Evolutionary conservation across 2,329 filamentous ascomycete genomes (phyloP).

Genomic region (Trichoderma koningiopsis): DNA sequence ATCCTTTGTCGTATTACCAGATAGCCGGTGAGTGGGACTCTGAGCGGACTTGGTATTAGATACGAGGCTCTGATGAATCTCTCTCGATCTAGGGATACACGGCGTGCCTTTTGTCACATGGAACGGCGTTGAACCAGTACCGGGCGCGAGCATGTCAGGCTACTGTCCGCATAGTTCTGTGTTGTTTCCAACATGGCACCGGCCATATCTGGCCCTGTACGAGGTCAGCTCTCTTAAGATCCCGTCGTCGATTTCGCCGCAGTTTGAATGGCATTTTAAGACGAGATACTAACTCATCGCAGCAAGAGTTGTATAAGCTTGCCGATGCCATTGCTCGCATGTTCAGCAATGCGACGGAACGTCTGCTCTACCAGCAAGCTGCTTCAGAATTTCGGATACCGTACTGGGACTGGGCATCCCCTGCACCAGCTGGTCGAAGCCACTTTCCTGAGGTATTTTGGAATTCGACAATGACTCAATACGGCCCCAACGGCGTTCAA

Average conservation of each 20-base stretch:
- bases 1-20: conserved; percentile 73
- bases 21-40: conserved; percentile 63
- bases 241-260: too few relatives aligned
- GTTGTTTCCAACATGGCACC: conserved; percentile 81
- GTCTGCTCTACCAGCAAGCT: conserved; percentile 53
- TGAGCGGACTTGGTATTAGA: not conserved
- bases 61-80: not conserved
- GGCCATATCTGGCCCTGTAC: conserved; percentile 70
- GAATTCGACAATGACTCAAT: conserved; percentile 53
- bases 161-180: conserved; percentile 78
- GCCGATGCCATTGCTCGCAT: conserved; percentile 49
- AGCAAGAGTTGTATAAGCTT: conserved; percentile 44
- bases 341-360: conserved; percentile 50
- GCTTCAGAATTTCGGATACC: conserved; percentile 57
- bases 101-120: conserved; percentile 67
- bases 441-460: conserved; percentile 50
- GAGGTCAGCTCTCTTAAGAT: conserved; percentile 45
- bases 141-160: conserved; percentile 60
- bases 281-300: conserved; percentile 24
- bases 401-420: conserved; percentile 61
- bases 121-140: conserved; percentile 52
- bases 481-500: conserved; percentile 58
- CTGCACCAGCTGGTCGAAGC: conserved; percentile 51
- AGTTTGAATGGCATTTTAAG: too few relatives aligned
- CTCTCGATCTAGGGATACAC: conserved; percentile 65